Evolutionary conservation across 2,329 filamentous ascomycete species (phyloP), one percentile per base, ranked within the genome.

Genomic region (Juglanconis oblonga): DNA sequence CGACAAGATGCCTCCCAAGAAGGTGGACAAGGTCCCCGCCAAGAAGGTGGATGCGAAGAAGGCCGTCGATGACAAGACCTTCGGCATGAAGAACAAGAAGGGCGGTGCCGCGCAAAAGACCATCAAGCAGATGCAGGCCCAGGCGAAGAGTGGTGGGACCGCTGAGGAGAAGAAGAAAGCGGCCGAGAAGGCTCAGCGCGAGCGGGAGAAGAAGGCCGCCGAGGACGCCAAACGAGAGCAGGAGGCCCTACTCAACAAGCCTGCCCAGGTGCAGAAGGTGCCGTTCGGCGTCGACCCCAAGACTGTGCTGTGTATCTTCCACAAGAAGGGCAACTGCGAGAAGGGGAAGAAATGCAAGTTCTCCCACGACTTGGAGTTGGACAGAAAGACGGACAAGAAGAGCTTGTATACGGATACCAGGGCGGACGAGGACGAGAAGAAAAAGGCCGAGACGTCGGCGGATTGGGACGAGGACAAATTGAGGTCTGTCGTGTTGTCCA

Each of bases 81-180:
- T 99, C 82, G 95, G 95, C 69, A 98, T 99, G 95, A 99, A 99
- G 80, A 99, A 99, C 74, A 99, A 99, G 82, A 99, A 97, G 83
- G 95, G 95, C 67, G 89, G 87, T 59, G 88, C 86, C 55, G 94
- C 92, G 58, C 91, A 98, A 78, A 96, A 88, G 77, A 87, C 93
- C 68, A 98, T 99, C 72, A 88, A 90, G 61, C 90, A 92, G 70
- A 85, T 99, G 74, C 79, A 87, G 67, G 84, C 87, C 51, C 89
- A 92, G 69, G 84, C 87, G 55, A 87, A 89, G 67, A 82, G 84
- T 59, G 87, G 89, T 68, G 91, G 92, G 63, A 89, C 83, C n/a
- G 86, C 91, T 29, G 94, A 97, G 60, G 89, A 95, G 74, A 98
- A 97, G 82, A 84, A 82, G 69, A 97, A 86, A 70, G 80, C 82